Evolutionary conservation across 768 basidiomycete genomes (phyloP), one percentile per base, ranked within the genome.

Genomic region (Wakefieldia striispora): DNA sequence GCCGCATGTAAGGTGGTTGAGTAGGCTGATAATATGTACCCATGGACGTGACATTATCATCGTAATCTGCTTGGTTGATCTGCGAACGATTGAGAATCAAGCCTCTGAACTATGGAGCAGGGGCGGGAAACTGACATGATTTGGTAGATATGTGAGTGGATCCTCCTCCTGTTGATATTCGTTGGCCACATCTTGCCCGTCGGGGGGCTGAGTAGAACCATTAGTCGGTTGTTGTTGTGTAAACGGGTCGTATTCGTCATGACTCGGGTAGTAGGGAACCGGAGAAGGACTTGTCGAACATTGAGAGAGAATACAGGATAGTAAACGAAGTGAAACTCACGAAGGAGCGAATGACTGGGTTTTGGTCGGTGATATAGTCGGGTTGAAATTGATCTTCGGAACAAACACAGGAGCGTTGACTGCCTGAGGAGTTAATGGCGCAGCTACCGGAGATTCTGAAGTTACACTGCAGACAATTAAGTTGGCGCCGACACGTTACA

Each of bases 321-420:
- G n/a, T 19, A 31, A 19, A 45, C 17, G 29, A 20, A 12, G 26
- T 27, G 31, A 4, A 20, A 13, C 65, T 53, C 50, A 68, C 63
- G 59, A 70, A 43, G 51, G 65, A 47, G 65, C 63, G 43, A 67
- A 63, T 10, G 66, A 61, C 20, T 69, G 57, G 1, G 67, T 54
- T 34, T 64, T 12, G 17, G 53, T 40, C 2, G 60, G 56, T 7
- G 62, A 59, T 12, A 47, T n/a, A n/a, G 49, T 12, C 8, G 48
- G 43, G 23, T 41, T 88, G 13, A 88, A 87, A 23, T 67, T 55
- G 49, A 62, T 71, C 65, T 88, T 91, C 17, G 91, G 90, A 19
- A 93, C 81, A 53, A 93, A 93, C 37, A 92, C 82, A 31, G 91
- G 88, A 1, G 90, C 90, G 63, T 91, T 88, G 46, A 90, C 78